Base-by-base conservation (phyloP, 257 asterid genomes). In the Asclepias syriaca region DNA sequence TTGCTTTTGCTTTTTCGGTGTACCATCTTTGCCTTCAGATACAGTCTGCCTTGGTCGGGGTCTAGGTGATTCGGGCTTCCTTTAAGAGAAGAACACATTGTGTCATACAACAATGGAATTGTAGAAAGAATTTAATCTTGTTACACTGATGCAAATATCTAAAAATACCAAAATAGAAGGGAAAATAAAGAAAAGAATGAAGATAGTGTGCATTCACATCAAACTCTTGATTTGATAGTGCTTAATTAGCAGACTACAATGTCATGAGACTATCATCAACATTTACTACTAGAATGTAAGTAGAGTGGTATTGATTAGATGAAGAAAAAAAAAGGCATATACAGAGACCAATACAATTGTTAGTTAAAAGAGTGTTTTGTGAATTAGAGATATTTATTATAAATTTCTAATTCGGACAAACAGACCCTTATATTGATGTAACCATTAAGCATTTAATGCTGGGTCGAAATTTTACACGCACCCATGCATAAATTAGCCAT, bases 1-100 rank as follows among this genome's bases (percentile, higher is more conserved):
- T 84, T 88, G 98, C 78, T 94, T 94, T 80, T 81, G 94, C 85
- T 91, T 94, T 90, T 94, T 91, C 27, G 98, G 97, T 45, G 98
- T 94, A 69, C 88, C 95, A 72, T 93, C 98, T 81, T 88, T 91
- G 45, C 72, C 87, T 77, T 94, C 98, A 83, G 72, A 72, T 53
- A 65, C 61, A 77, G 66, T 81, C 79, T 85, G 87, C 76, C 95
- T 91, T 65, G 92, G 79, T 24, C 95, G 81, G 29, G 90, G 79
- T 75, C 83, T 88, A 78, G 98, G 97, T 37, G 98, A 94, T 81
- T 89, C 97, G 49, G 93, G 95, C 83, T 91, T 94, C 85, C 99
- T 94, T 80, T 66, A 85, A 70, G 18, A 60, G 34, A 55, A 77
- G 70, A 32, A 75, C 61, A 39, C 79, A 29, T 45, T 24, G 55